Evolutionary conservation across 75 land plant species (phyloP), one percentile per base, ranked within the genome.

Genomic region (Cryptomeria japonica): DNA sequence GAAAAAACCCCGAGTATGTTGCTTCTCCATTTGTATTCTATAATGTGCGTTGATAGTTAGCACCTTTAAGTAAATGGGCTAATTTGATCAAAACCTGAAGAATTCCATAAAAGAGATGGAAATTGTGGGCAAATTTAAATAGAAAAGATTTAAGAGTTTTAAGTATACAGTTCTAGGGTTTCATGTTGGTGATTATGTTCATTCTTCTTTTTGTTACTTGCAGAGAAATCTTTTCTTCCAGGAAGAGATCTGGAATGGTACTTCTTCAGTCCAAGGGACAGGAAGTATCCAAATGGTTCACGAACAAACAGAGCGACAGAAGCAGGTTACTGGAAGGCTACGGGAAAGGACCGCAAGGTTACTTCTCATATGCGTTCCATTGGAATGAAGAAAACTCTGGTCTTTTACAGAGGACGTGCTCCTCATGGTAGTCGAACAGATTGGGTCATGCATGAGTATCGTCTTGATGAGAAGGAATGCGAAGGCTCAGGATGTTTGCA

Each of bases 311-410:
- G 90, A 73, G 90, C 89, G 6, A 90, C 90, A 18, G 88, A 68
- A 4, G 58, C 91, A 37, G 90, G 90, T n/a, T 90, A 86, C 41
- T 90, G 90, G 90, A 90, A 90, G 80, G 90, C 90, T 15, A 90
- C 90, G 5, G 90, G 90, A 34, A 90, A 79, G 47, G 90, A 90
- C 31, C 83, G 86, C 42, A 73, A 41, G 41, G 87, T 90, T 13
- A 38, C 9, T 16, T 86, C 90, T 19, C 56, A 55, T 39, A 82
- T 39, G 51, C 42, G 58, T 18, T 28, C 47, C 37, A 89, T 90
- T 47, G 90, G 90, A 51, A 87, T 90, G 90, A 87, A 86, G 86
- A 90, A 90, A 39, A 90, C 90, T 13, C 76, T 90, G 38, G 90
- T 90, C 5, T 90, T 77, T 37, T 90, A 90, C 61, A 84, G 70